These are phyloP conservation scores for Tylopilus felleus DNA, from an alignment of 768 basidiomycete genomes.

Conservation along the genomic window DNA sequence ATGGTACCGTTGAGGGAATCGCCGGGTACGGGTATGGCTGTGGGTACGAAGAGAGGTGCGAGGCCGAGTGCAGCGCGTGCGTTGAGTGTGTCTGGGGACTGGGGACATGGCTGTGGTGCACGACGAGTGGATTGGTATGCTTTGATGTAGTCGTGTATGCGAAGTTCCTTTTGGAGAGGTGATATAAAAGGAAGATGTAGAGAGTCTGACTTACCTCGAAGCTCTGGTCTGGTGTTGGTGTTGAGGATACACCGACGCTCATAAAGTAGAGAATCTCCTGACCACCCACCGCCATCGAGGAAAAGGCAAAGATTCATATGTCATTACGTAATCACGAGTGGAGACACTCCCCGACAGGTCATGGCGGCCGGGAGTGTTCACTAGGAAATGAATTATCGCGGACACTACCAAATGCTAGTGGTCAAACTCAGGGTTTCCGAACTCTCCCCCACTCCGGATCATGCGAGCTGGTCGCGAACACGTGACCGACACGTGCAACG, in stretches of 20 bases:
- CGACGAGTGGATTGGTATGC: constrained; percentile 45
- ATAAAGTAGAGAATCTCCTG: constrained; percentile 25
- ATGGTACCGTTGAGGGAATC: background rate
- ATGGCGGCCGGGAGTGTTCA: too few species aligned
- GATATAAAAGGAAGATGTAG: too few species aligned
- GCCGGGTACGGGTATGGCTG: constrained; percentile 16
- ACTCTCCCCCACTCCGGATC: too few species aligned
- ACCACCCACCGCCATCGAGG: constrained; percentile 11
- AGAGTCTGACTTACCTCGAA: constrained; percentile 25
- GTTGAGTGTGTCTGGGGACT: constrained; percentile 41
- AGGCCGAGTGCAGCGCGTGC: constrained; percentile 45
- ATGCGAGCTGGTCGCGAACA: too few species aligned
- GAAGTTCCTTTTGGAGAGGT: constrained; percentile 43
- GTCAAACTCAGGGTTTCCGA: too few species aligned
- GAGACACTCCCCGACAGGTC: too few species aligned
- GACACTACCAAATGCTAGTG: too few species aligned
- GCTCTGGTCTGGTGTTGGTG: constrained; percentile 13
- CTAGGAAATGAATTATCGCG: too few species aligned
- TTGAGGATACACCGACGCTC: constrained; percentile 24
- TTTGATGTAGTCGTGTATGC: constrained; percentile 51
- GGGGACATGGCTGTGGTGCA: constrained; percentile 48
- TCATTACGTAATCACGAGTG: constrained; percentile 12
- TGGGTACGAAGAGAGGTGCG: constrained; percentile 51
- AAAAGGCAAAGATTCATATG: background rate
- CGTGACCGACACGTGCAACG: too few species aligned